Conservation (phyloP, 139 green algal species). For the Coelastrella sp. region DNA sequence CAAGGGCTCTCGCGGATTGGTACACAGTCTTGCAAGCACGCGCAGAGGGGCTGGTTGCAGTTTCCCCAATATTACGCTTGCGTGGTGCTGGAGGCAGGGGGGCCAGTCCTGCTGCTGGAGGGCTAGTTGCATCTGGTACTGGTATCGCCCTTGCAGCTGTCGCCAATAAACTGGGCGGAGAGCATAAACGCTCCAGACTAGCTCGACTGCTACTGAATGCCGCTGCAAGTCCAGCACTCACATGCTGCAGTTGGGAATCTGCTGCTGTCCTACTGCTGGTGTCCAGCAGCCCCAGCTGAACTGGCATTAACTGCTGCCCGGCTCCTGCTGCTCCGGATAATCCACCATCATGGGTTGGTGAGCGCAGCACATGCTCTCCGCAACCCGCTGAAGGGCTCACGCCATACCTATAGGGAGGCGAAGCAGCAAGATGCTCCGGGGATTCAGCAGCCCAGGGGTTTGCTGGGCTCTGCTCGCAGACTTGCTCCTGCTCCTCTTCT, state of each 20-base stretch:
- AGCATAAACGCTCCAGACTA: not conserved
- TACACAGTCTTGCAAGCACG: no score
- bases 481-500: not conserved
- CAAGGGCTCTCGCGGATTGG: no score
- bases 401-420: no score
- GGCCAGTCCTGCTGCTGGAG: not conserved
- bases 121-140: no score
- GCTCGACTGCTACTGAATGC: conserved; percentile 26
- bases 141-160: not conserved
- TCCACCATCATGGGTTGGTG: conserved; percentile 11
- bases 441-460: not conserved
- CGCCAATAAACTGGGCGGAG: not conserved
- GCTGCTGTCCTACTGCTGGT: conserved; percentile 31
- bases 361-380: conserved; percentile 18
- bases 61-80: not conserved
- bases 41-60: no score
- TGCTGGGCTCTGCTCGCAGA: not conserved
- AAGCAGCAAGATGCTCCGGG: no score
- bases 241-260: not conserved
- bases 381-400: not conserved
- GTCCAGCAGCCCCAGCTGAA: not conserved
- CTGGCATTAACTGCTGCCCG: no score
- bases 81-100: conserved; percentile 3
- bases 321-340: no score
- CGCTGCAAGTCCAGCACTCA: not conserved